Evolutionary conservation across 1,284 basidiomycete genomes (phyloP), one percentile per base, ranked within the genome.

Genomic region (Puccinia coronata): DNA sequence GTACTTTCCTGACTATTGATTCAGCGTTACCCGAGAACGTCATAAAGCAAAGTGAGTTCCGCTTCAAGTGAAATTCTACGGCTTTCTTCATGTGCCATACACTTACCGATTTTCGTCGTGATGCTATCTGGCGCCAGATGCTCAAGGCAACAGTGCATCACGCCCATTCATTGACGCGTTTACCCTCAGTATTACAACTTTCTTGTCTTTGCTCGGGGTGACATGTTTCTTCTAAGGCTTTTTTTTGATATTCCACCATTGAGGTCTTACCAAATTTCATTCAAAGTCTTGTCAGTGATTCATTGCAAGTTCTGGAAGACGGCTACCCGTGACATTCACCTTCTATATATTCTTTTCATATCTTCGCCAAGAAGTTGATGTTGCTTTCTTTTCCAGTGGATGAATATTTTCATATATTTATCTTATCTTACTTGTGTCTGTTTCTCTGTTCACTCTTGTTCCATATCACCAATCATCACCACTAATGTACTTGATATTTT

Each of bases 101-200:
- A 18, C 20, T 51, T 34, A 71, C 47, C 23, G 16, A 49, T 71
- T 16, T 53, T 2, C 1, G 43, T 71, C 28, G 16, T 53, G n/a
- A 34, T 49, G 9, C 34, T 53, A 18, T 34, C 47, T 53, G 18
- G 18, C 9, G 36, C 31, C 41, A 71, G 69, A 71, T 71, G 47
- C 69, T 31, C 69, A 71, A 39, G 31, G 31, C 43, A 71, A 36
- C 23, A 71, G 69, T 34, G 47, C 47, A 39, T 36, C 69, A 71
- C 14, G 18, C 20, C 47, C 6, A 53, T 51, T 23, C 1, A 51
- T 39, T 36, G 34, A 49, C n/a, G 23, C n/a, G 43, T 53, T 51
- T 49, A 34, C 69, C 69, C 41, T 67, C 63, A 67, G 63, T 28
- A 47, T n/a, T 18, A 28, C 23, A 67, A 47, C 28, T 67, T 4